Percentiles rank a stretch among this genome's conserved stretches.
Evolutionary conservation across 192 early-diverging fungal species (phyloP).

Genomic region (Gonapodya prolifera): DNA sequence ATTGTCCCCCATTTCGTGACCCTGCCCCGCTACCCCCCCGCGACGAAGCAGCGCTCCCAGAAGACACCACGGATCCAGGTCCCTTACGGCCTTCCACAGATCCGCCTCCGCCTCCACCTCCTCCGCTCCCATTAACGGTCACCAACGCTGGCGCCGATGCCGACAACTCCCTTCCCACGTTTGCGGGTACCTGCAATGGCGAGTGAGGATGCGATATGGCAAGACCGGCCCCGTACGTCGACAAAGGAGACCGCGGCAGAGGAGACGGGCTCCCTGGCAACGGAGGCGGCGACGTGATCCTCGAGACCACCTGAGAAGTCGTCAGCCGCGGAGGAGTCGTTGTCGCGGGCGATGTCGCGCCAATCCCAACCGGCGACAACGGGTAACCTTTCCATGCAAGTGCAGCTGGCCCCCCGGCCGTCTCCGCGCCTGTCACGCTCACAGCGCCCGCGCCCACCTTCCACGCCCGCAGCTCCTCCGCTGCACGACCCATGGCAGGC

Average conservation of each 20-base stretch:
- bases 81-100: too few species aligned
- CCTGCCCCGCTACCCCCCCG: too few species aligned
- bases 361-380: background rate
- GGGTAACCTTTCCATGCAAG: background rate
- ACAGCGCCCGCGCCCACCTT: background rate
- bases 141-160: background rate
- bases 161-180: background rate
- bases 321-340: background rate
- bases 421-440: background rate
- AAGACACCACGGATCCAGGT: background rate
- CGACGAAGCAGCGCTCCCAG: too few species aligned
- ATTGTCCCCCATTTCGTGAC: background rate
- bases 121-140: background rate
- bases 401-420: background rate
- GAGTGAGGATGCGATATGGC: background rate
- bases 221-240: background rate
- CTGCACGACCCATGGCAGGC: background rate
- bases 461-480: background rate
- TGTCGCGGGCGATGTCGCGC: background rate
- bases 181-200: background rate
- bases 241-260: background rate
- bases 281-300: background rate
- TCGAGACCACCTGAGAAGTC: background rate
- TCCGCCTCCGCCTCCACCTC: background rate
- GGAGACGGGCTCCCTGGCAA: too few species aligned